A percentile compares a stretch with the other conserved stretches of the same genome.
Evolutionary conservation across 202 grass and related monocot species (phyloP).

Genomic region (Saccharum hybrid): DNA sequence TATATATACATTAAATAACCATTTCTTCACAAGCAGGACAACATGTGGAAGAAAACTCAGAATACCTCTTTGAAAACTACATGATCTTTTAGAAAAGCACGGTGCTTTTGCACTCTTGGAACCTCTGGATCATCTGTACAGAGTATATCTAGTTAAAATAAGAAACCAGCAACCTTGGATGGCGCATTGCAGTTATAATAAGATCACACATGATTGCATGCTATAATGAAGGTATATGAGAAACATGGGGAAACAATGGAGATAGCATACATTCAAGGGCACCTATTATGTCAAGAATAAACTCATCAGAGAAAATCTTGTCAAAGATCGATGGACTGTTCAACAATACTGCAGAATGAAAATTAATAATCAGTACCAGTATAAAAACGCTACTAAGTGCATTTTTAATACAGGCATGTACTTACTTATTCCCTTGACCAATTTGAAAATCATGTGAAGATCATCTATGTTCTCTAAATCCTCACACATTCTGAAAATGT

Average conservation of each 20-base stretch:
- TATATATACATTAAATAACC: conserved; percentile 36
- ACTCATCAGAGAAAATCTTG: conserved; percentile 89
- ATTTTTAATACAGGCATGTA: conserved; percentile 44
- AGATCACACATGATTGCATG: conserved; percentile 32
- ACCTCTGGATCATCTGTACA: conserved; percentile 90
- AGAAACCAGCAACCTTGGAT: neutral
- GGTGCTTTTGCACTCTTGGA: conserved; percentile 78
- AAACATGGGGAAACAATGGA: conserved; percentile 22
- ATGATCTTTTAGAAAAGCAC: conserved; percentile 93
- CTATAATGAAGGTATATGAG: conserved; percentile 22
- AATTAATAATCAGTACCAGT: conserved; percentile 46
- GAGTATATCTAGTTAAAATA: conserved; percentile 31
- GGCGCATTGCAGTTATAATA: conserved; percentile 21
- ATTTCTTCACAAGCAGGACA: conserved; percentile 26
- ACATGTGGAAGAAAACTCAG: conserved; percentile 31
- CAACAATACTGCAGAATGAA: conserved; percentile 79
- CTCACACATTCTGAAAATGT: conserved; percentile 95
- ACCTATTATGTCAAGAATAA: conserved; percentile 96
- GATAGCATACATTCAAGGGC: conserved; percentile 88
- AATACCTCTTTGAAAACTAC: conserved; percentile 97
- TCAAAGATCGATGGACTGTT: conserved; percentile 89
- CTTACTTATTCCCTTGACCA: conserved; percentile 96
- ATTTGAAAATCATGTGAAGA: conserved; percentile 94
- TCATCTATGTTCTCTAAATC: conserved; percentile 93
- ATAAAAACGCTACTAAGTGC: conserved; percentile 31